Percentiles rank a stretch among this genome's conserved stretches.
phyloP scores from a whole-genome alignment of 1,139 yeast species.

The Torulaspora globosa region DNA sequence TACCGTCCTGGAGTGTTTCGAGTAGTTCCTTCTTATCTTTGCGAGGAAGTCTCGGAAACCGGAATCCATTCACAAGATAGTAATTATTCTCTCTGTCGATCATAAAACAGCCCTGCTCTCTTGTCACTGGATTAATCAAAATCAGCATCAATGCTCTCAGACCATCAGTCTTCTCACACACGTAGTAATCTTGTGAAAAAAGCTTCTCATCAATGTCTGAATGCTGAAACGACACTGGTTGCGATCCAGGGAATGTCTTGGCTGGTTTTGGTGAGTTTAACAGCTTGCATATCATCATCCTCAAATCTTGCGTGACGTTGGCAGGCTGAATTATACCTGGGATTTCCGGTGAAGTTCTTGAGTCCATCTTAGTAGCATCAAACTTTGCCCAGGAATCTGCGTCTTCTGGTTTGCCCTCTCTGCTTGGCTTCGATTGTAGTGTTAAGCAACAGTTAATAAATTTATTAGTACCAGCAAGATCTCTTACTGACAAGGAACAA shows the following conservation, averaged over 20 bases:
- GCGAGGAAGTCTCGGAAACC: constrained; percentile 65
- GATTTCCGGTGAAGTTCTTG: constrained; percentile 64
- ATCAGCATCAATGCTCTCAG: constrained; percentile 70
- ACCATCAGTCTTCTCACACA: constrained; percentile 96
- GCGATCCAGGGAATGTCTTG: constrained; percentile 75
- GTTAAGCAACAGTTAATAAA: not conserved
- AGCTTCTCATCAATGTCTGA: constrained; percentile 64
- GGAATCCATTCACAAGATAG: constrained; percentile 73
- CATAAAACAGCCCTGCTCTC: constrained; percentile 69
- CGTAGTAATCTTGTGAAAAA: constrained; percentile 66
- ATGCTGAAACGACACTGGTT: constrained; percentile 87
- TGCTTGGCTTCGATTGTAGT: not conserved
- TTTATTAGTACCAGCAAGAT: not conserved
- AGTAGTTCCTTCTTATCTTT: constrained; percentile 42
- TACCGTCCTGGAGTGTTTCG: constrained; percentile 69
- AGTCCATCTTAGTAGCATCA: constrained; percentile 33
- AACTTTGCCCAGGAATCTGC: too few relatives aligned
- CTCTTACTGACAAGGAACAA: not conserved
- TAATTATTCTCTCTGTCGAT: constrained; percentile 88
- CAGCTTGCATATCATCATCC: constrained; percentile 65
- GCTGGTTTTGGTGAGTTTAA: constrained; percentile 44
- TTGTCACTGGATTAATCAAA: constrained; percentile 62
- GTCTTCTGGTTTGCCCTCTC: not conserved
- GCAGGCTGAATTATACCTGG: constrained; percentile 80
- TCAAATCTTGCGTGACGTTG: constrained; percentile 62